A percentile compares a stretch with the other conserved stretches of the same genome.
Evolutionary conservation across 148 eudicot genomes (phyloP).

Genomic region (Agrostemma githago): DNA sequence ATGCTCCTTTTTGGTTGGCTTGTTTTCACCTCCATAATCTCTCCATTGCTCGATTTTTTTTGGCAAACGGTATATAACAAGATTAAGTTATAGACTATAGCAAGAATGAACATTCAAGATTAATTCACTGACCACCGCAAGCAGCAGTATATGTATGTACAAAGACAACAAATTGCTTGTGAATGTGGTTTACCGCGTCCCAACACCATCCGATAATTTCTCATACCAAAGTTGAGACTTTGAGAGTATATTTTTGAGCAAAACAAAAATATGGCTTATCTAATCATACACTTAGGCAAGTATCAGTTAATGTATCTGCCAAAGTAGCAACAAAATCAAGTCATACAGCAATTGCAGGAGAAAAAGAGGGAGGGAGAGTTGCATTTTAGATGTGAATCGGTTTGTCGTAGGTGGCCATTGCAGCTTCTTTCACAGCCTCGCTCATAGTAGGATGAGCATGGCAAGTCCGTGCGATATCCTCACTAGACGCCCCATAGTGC

Average conservation of each 20-base stretch:
- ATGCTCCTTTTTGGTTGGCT: no score
- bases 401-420: slow-evolving; percentile 56
- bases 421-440: slow-evolving; percentile 95
- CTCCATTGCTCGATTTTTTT: no score
- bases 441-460: slow-evolving; percentile 99
- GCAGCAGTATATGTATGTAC: not conserved
- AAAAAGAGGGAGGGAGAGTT: not conserved
- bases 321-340: slow-evolving; percentile 11
- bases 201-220: not conserved
- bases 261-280: not conserved
- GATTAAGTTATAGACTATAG: no score
- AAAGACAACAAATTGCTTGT: not conserved
- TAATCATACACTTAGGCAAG: slow-evolving; percentile 12
- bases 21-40: no score
- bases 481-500: slow-evolving; percentile 88
- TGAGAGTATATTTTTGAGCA: not conserved
- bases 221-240: not conserved
- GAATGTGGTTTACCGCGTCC: not conserved
- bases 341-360: not conserved
- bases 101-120: no score
- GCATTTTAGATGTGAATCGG: slow-evolving; percentile 43
- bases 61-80: no score
- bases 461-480: slow-evolving; percentile 97
- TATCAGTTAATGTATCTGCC: slow-evolving; percentile 9
- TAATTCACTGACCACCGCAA: not conserved